Base-by-base conservation (phyloP, 208 protist genomes). In the Trypanosoma avium region DNA sequence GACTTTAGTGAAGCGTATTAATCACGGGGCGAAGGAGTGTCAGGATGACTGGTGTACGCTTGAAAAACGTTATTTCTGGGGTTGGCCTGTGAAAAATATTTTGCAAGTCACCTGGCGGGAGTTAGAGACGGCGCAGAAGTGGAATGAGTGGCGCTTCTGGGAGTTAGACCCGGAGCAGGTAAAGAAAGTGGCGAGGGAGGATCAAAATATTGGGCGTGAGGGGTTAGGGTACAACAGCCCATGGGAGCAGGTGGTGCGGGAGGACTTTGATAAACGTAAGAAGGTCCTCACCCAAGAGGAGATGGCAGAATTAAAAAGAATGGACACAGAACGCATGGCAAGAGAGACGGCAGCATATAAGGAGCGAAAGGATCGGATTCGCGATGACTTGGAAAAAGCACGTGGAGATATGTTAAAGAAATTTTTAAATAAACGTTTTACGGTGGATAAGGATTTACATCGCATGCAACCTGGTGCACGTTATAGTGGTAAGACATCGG, bases 101-200 rank as follows among this genome's bases (percentile, higher is more conserved):
- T 65, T 96, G 13, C 90, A 96, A 67, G 83, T 96, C 42, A 96
- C 90, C 15, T 96, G 90, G 87, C 77, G 90, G 15, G 86, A 96
- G 85, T 60, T 96, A 55, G 86, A 96, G 69, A 96, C 90, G 55
- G 90, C 90, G 42, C 90, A 96, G 67, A 93, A 94, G 81, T 96
- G 90, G 90, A 96, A 96, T 32, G 90, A 96, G 74, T 96, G 86
- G 87, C 86, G 86, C 46, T 89, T 96, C 65, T 96, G 90, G 87
- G 86, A 94, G 73, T 79, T 96, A 15, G 90, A 96, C 66, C 90
- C 90, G 27, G 90, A 96, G 77, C 90, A 96, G 81, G 87, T 93
- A 52, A 96, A 96, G 75, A 92, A 92, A 53, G 83, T 94, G 2
- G 86, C 83, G 42, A 82, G 87, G 42, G 90, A 96, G 72, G 90